Evolutionary conservation across 1,139 yeast genomes (phyloP).

Genomic region (Yamadazyma mexicana): DNA sequence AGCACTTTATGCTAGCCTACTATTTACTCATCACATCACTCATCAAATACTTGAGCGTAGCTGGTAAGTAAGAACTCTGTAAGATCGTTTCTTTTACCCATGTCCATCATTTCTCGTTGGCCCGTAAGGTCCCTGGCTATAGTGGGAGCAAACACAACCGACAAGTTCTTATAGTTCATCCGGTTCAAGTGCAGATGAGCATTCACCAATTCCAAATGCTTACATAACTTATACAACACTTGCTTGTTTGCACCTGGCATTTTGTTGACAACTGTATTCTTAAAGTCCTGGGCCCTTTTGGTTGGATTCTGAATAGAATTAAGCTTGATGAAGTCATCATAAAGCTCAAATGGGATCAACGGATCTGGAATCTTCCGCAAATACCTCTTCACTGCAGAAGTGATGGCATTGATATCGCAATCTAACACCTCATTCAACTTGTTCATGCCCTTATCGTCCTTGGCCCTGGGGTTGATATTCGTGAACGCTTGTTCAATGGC

Average conservation of each 20-base stretch:
- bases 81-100: slow-evolving; percentile 77
- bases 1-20: too few relatives aligned
- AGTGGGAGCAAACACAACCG: slow-evolving; percentile 96
- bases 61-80: slow-evolving; percentile 74
- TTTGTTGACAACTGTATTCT: slow-evolving; percentile 24
- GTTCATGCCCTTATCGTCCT: slow-evolving; percentile 41
- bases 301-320: slow-evolving; percentile 35
- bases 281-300: slow-evolving; percentile 30
- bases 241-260: slow-evolving; percentile 71
- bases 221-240: slow-evolving; percentile 55
- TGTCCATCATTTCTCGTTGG: slow-evolving; percentile 81
- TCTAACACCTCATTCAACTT: slow-evolving; percentile 47
- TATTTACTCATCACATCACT: neutral
- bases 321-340: slow-evolving; percentile 61
- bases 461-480: slow-evolving; percentile 21
- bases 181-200: slow-evolving; percentile 51
- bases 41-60: slow-evolving; percentile 38
- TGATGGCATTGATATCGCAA: slow-evolving; percentile 82
- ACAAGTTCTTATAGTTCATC: slow-evolving; percentile 80
- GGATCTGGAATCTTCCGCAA: slow-evolving; percentile 85
- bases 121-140: slow-evolving; percentile 79
- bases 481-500: slow-evolving; percentile 50
- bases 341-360: slow-evolving; percentile 67
- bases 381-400: slow-evolving; percentile 85
- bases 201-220: slow-evolving; percentile 64